Conservation (phyloP, 2,329 filamentous ascomycete species). For the Orbilia blumenaviensis region DNA sequence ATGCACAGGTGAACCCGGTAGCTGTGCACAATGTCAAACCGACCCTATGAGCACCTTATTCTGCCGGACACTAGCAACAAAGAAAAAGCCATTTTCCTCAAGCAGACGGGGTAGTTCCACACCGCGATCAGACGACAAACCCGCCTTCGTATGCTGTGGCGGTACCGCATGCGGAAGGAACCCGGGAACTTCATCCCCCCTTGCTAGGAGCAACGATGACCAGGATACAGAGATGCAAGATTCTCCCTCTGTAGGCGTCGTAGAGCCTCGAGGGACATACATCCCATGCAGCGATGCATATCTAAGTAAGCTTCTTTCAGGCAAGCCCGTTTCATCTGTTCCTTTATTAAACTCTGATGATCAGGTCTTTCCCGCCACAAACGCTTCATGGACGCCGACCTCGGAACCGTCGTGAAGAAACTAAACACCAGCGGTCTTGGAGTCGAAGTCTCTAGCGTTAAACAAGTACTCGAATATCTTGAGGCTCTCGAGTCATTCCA, state of each 20-base stretch:
- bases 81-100: conserved; percentile 9
- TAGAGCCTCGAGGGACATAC: conserved; percentile 53
- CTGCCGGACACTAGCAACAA: conserved; percentile 79
- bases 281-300: conserved; percentile 58
- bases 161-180: conserved; percentile 55
- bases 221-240: conserved; percentile 38
- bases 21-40: conserved; percentile 78
- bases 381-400: conserved; percentile 57
- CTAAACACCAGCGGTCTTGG: conserved; percentile 56
- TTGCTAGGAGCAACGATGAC: neutral
- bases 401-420: conserved; percentile 57
- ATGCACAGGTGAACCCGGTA: conserved; percentile 76
- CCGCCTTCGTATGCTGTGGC: conserved; percentile 55
- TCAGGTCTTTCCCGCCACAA: conserved; percentile 56
- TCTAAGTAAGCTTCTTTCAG: conserved; percentile 38
- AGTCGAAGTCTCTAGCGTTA: conserved; percentile 57
- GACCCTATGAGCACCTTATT: conserved; percentile 84
- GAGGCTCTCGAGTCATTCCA: conserved; percentile 54
- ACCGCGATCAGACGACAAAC: conserved; percentile 3
- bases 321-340: neutral
- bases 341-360: neutral
- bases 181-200: conserved; percentile 1
- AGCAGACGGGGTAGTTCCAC: neutral
- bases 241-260: neutral
- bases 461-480: conserved; percentile 57